Evolutionary conservation across 805 yeast genomes (phyloP), one percentile per base, ranked within the genome.

Genomic region (Brettanomyces bruxellensis): DNA sequence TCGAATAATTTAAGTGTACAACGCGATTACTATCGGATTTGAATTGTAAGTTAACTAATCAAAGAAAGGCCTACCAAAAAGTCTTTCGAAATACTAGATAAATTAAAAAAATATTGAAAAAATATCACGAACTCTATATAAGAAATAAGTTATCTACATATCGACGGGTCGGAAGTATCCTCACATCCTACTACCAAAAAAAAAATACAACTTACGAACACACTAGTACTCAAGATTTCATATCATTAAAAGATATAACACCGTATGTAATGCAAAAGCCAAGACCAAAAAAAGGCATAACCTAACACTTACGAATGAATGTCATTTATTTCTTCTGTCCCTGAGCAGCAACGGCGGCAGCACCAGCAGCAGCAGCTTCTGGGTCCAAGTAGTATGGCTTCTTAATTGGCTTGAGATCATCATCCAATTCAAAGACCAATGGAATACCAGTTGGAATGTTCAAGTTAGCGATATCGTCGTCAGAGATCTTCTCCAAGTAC

Each of bases 381-480:
- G 98, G 98, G 75, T 90, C 98, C 72, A 90, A 83, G 83, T 90
- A 90, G 80, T 90, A 88, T 60, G 95, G 81, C 58, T 88, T 85
- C 82, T 89, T 89, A 66, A 83, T 75, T 72, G 97, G 97, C 72
- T 80, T 79, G 72, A 90, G 81, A 63, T 78, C 65, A 46, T 77
- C 84, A 68, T 90, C 96, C 65, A 90, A 81, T 75, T 91, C 97
- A 75, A 86, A 91, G 53, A 91, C 96, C 73, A 90, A 81, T 66
- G 98, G 98, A 58, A 90, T 91, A 78, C 96, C 98, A 60, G 97
- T 90, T 72, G 98, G 97, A 67, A 90, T 89, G 83, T 90, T 91
- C 69, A 91, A 83, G 57, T 83, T 87, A 50, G 97, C 91, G 67
- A 90, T 91, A 57, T 86, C 96, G 22, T 71, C 90, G 65, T 87